Base-by-base conservation (phyloP, 2,329 filamentous ascomycete species). In the Botrytis porri region DNA sequence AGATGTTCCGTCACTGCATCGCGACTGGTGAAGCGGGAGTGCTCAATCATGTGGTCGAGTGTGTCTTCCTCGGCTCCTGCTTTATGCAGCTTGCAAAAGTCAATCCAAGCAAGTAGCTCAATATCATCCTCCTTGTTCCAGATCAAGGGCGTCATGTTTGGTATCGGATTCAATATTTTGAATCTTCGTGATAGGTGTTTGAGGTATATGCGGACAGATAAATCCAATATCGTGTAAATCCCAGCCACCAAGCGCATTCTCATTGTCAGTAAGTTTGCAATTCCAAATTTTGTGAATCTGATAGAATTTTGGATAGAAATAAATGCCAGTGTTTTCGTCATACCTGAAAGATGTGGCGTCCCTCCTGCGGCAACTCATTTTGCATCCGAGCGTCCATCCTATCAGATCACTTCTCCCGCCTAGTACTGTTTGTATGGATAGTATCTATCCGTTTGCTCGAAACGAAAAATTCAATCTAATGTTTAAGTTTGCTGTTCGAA, bases 91-190 rank as follows among this genome's bases (percentile, higher is more conserved):
- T 25, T 41, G 62, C 70, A 72, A 29, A 72, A 70, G 45, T 74
- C 67, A 45, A 74, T 67, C 73, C 67, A 75, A 29, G 70, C 70
- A 48, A 75, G 45, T 3, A 74, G 39, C 10, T 43, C 54, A 20
- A 74, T 41, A 18, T 62, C 22, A 20, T 72, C 73, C n/a, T 39
- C 22, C 45, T 14, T 35, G 8, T 39, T 22, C 41, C 35, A 62
- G 25, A 20, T 18, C 48, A 7, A 60, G 9, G 9, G 10, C 9
- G 22, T 39, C 41, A 70, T 70, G 25, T 32, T 41, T 64, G 29
- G 10, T n/a, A 54, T 29, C 20, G 8, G 20, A 45, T 62, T 8
- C 25, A 25, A 32, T 0, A 51, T 39, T 25, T 35, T 70, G n/a
- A 10, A 12, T 8, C 29, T 45, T 35, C 9, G 35, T 57, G 25